Conservation (phyloP, 2,329 filamentous ascomycete species). For the Daldinia eschscholtzii region DNA sequence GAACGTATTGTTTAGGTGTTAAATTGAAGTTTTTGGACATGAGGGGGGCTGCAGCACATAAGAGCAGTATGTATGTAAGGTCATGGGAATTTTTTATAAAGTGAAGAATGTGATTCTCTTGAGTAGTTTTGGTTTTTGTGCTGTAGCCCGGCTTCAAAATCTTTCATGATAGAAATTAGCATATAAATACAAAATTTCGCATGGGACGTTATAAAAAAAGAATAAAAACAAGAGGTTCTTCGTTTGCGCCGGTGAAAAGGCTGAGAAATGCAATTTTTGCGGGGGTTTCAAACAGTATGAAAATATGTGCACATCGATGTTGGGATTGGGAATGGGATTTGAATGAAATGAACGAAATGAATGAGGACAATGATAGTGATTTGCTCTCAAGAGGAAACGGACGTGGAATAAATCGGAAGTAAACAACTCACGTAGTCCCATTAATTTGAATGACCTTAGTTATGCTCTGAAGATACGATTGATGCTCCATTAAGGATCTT, state of each 20-base stretch:
- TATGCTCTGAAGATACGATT: background rate
- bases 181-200: background rate
- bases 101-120: background rate
- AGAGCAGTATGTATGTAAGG: conserved; percentile 3
- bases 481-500: background rate
- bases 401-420: background rate
- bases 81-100: conserved; percentile 9
- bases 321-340: too few species aligned
- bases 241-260: background rate
- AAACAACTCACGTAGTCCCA: background rate
- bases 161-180: background rate
- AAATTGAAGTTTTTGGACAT: background rate
- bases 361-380: background rate
- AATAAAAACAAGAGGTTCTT: background rate
- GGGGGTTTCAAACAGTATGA: background rate
- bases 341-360: background rate
- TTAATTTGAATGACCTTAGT: background rate
- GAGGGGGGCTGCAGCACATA: conserved; percentile 5
- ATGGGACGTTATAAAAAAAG: too few species aligned
- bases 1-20: background rate
- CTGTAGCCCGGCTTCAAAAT: conserved; percentile 2
- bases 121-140: conserved; percentile 1
- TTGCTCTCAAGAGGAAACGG: background rate
- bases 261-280: background rate
- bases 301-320: background rate